Evolutionary conservation across 2,329 filamentous ascomycete species (phyloP), one percentile per base, ranked within the genome.

Genomic region (Calycina herbarum): DNA sequence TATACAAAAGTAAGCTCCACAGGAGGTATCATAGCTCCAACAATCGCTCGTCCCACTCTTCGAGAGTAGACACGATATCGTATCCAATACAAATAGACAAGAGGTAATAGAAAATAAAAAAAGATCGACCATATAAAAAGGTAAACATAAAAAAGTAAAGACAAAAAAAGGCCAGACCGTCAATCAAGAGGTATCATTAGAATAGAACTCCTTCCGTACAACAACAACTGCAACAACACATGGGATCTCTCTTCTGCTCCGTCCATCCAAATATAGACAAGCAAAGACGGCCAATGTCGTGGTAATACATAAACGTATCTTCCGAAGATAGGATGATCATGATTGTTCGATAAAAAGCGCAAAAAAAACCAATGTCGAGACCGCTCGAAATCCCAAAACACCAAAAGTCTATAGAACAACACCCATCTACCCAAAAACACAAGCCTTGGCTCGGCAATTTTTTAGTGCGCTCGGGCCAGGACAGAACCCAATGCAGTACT

Each of bases 161-260:
- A 27, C 10, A 27, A 60, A 56, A 61, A 64, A 40, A 60, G n/a
- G 57, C 45, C 42, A 64, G 40, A 60, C 63, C 63, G 29, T 59
- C 61, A 63, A 63, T 58, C 59, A 59, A 66, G 61, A 61, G 45
- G 57, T 63, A 63, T 66, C 60, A 66, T 61, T 60, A 66, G 61
- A 66, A 63, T 63, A 20, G 61, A 63, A 66, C 42, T 48, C 42
- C 42, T 48, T 48, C 42, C 42, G 24, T 13, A 54, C 59, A 38
- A 27, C 58, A 60, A 48, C 38, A 42, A n/a, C n/a, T 33, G 38
- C 20, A 35, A n/a, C 15, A 48, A 60, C 59, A 60, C 35, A 40
- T 60, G 59, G 24, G 24, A 54, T 54, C 20, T 54, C 5, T 24
- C 48, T 24, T 54, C 48, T 24, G 20, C 48, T 54, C 31, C 31